Evolutionary conservation across 1,284 basidiomycete species (phyloP).

Genomic region (Cutaneotrichosporon cutaneum): DNA sequence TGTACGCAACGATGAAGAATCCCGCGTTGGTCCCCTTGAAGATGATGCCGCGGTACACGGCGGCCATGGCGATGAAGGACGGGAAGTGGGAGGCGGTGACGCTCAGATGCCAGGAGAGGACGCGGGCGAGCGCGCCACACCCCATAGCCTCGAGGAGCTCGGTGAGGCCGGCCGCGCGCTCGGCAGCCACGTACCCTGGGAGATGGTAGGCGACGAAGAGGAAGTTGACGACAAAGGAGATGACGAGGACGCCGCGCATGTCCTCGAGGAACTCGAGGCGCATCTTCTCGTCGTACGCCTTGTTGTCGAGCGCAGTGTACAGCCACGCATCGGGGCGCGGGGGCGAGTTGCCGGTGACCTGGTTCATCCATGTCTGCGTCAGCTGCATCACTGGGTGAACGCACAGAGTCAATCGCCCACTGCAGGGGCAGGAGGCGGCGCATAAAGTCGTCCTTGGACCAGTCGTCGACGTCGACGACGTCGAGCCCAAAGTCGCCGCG

Average conservation of each 20-base stretch:
- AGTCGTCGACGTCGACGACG: slow-evolving; percentile 64
- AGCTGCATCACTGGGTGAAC: too few relatives aligned
- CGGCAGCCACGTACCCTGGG: slow-evolving; percentile 65
- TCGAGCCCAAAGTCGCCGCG: slow-evolving; percentile 65
- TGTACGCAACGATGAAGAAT: slow-evolving; percentile 64
- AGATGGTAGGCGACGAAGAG: slow-evolving; percentile 70
- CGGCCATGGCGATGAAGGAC: slow-evolving; percentile 65
- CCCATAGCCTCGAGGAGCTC: slow-evolving; percentile 73
- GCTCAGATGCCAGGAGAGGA: slow-evolving; percentile 68
- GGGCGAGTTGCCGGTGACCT: slow-evolving; percentile 59
- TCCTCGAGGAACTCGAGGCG: slow-evolving; percentile 63
- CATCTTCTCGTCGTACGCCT: slow-evolving; percentile 59
- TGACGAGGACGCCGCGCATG: slow-evolving; percentile 62
- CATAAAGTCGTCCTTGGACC: slow-evolving; percentile 66
- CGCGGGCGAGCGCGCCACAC: slow-evolving; percentile 64
- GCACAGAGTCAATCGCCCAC: slow-evolving; percentile 73
- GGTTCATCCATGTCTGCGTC: slow-evolving; percentile 68
- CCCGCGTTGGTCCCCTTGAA: slow-evolving; percentile 64
- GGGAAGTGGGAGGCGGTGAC: slow-evolving; percentile 62
- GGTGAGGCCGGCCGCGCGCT: slow-evolving; percentile 63
- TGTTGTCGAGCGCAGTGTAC: slow-evolving; percentile 66
- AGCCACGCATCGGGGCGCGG: slow-evolving; percentile 67
- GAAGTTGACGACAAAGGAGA: slow-evolving; percentile 66
- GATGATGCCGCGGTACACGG: slow-evolving; percentile 65
- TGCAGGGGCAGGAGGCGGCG: slow-evolving; percentile 68